Conservation (phyloP, 2,329 filamentous ascomycete species). For the Epichloe gansuensis region DNA sequence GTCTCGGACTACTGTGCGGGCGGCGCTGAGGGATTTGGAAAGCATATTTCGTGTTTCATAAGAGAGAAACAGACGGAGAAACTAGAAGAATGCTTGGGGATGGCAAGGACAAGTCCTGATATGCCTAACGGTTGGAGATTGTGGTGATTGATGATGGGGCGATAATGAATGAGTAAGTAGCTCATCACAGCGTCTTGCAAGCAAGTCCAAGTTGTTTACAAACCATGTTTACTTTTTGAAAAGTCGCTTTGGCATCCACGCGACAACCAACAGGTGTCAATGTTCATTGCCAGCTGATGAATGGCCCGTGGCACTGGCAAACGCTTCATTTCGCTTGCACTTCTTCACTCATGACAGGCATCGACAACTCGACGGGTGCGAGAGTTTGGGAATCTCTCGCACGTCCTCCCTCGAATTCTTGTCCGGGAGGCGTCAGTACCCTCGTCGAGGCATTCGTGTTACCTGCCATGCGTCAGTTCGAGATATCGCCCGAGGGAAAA, state of each 20-base stretch:
- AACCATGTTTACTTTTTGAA: background rate
- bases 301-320: background rate
- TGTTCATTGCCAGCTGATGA: background rate
- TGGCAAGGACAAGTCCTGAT: no score
- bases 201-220: no score
- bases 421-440: no score
- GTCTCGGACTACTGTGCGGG: conserved; percentile 2
- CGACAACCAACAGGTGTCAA: background rate
- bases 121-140: no score
- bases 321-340: background rate
- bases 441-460: background rate
- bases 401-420: no score
- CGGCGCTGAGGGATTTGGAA: conserved; percentile 2
- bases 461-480: background rate
- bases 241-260: background rate
- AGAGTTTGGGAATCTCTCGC: no score
- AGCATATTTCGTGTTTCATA: background rate
- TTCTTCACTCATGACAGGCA: background rate
- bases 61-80: background rate
- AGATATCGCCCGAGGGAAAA: background rate
- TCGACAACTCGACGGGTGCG: no score
- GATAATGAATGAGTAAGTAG: no score
- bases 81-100: no score
- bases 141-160: no score
- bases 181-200: no score